A percentile compares a stretch with the other conserved stretches of the same genome.
phyloP scores from a whole-genome alignment of 768 basidiomycete species.

The Leccinum aurantiacum region DNA sequence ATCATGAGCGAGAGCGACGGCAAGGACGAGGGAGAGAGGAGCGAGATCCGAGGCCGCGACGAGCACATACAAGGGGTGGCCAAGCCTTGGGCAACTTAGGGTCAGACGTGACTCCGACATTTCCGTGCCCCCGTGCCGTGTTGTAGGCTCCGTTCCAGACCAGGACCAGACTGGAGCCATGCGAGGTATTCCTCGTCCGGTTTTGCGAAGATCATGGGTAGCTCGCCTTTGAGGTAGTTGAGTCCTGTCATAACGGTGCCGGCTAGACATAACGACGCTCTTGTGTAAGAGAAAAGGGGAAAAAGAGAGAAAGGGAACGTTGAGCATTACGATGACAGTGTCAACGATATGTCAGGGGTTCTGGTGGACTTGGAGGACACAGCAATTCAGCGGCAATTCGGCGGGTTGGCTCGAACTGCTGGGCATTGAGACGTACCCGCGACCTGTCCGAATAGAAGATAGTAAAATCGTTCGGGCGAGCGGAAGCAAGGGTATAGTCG shows the following conservation, averaged over 20 bases:
- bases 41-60: too few species aligned
- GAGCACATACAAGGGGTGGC: too few species aligned
- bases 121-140: too few species aligned
- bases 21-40: too few species aligned
- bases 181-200: constrained; percentile 83
- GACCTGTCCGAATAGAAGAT: constrained; percentile 8
- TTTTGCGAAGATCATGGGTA: constrained; percentile 63
- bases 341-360: background rate
- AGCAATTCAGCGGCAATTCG: background rate
- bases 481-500: constrained; percentile 3
- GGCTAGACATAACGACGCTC: constrained; percentile 62
- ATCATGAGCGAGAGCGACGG: too few species aligned
- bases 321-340: background rate
- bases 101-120: too few species aligned
- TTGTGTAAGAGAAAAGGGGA: background rate
- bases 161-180: constrained; percentile 51
- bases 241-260: constrained; percentile 80
- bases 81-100: too few species aligned
- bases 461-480: constrained; percentile 16
- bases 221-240: constrained; percentile 81
- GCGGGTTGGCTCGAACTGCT: background rate
- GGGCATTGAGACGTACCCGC: constrained; percentile 17
- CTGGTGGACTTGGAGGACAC: constrained; percentile 12
- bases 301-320: background rate
- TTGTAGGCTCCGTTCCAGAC: too few species aligned